Percentiles rank a stretch among this genome's conserved stretches.
phyloP scores from a whole-genome alignment of 495 filamentous ascomycete species.

The Aspergillus olivimuriae region DNA sequence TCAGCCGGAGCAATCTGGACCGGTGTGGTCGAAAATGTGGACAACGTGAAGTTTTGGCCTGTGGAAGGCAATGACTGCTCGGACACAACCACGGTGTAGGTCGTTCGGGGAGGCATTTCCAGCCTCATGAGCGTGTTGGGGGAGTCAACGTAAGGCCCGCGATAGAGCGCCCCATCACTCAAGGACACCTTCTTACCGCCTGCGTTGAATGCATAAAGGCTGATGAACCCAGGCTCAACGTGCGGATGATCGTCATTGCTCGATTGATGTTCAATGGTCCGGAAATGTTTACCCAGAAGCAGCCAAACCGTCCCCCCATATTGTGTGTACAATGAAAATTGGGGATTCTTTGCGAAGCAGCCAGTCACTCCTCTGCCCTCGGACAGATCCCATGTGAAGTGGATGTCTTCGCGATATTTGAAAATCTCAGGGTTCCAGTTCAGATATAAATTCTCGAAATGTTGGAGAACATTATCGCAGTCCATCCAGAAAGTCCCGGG shows the following conservation, averaged over 20 bases:
- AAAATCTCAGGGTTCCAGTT: slow-evolving; percentile 96
- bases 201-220: slow-evolving; percentile 70
- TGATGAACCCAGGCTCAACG: slow-evolving; percentile 65
- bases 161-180: slow-evolving; percentile 57
- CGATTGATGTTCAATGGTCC: slow-evolving; percentile 19
- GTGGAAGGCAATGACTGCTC: slow-evolving; percentile 66
- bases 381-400: slow-evolving; percentile 81
- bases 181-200: slow-evolving; percentile 69
- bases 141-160: slow-evolving; percentile 84
- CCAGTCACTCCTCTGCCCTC: slow-evolving; percentile 45
- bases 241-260: slow-evolving; percentile 26
- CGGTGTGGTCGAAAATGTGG: slow-evolving; percentile 60
- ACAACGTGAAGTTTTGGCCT: slow-evolving; percentile 75
- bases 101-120: slow-evolving; percentile 48
- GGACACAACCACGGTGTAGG: slow-evolving; percentile 73
- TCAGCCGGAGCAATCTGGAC: slow-evolving; percentile 54
- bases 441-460: slow-evolving; percentile 91
- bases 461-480: slow-evolving; percentile 72
- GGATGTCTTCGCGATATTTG: slow-evolving; percentile 70
- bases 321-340: slow-evolving; percentile 62
- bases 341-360: slow-evolving; percentile 73
- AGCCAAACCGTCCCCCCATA: slow-evolving; percentile 67
- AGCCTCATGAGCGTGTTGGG: slow-evolving; percentile 83
- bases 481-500: slow-evolving; percentile 91
- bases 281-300: slow-evolving; percentile 78